Percentiles rank a stretch among this genome's conserved stretches.
phyloP scores from a whole-genome alignment of 306 rosid species.

The Crataegus laevigata region DNA sequence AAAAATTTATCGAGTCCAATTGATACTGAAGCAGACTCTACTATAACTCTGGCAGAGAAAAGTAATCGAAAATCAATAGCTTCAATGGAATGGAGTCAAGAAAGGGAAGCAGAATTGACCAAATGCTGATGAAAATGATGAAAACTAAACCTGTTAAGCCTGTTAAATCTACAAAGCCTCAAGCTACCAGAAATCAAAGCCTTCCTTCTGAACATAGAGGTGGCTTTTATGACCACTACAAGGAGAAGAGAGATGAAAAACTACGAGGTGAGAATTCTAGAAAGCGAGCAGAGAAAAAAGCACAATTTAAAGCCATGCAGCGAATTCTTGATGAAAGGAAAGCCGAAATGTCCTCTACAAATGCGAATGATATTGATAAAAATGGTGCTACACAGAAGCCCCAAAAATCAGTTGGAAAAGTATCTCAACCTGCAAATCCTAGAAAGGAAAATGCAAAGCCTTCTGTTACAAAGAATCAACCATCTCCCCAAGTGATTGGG shows the following conservation, averaged over 20 bases:
- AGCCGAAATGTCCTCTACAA: slow-evolving; percentile 58
- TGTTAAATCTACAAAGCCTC: slow-evolving; percentile 33
- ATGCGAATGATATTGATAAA: slow-evolving; percentile 39
- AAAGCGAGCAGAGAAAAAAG: slow-evolving; percentile 55
- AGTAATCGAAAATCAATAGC: no score
- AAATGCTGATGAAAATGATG: slow-evolving; percentile 72
- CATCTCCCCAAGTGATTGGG: no score
- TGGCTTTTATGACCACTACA: slow-evolving; percentile 69
- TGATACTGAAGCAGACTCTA: no score
- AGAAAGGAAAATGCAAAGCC: slow-evolving; percentile 53
- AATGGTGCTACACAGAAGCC: slow-evolving; percentile 38
- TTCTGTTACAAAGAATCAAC: slow-evolving; percentile 41
- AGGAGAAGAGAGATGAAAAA: slow-evolving; percentile 83
- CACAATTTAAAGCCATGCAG: slow-evolving; percentile 57
- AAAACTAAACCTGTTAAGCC: slow-evolving; percentile 47
- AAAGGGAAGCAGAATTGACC: no score
- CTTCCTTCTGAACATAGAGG: slow-evolving; percentile 56
- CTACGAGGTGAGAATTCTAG: slow-evolving; percentile 53
- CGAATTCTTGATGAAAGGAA: slow-evolving; percentile 58
- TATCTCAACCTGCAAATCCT: slow-evolving; percentile 43
- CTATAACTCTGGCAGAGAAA: no score
- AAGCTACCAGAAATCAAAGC: slow-evolving; percentile 51
- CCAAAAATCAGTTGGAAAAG: slow-evolving; percentile 41
- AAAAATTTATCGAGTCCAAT: no score
- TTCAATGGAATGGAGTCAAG: no score